phyloP scores from a whole-genome alignment of 441 rosid species.

The Francoa sonchifolia region DNA sequence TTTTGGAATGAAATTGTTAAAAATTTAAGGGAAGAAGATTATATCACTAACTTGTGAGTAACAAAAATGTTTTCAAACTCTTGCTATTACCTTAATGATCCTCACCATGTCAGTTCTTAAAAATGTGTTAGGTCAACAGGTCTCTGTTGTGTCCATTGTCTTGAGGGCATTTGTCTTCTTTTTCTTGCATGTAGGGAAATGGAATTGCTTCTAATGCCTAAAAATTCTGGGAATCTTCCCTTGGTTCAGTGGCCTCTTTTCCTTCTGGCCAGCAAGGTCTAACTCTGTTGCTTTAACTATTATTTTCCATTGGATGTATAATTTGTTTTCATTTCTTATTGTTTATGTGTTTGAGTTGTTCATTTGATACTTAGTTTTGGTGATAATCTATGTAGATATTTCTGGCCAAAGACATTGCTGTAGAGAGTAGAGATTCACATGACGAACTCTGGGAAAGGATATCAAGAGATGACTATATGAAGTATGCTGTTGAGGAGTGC shows the following conservation, averaged over 20 bases:
- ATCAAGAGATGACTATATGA: slow-evolving; percentile 81
- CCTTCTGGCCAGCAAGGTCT: slow-evolving; percentile 99
- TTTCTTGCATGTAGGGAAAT: slow-evolving; percentile 44
- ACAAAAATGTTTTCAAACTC: slow-evolving; percentile 1
- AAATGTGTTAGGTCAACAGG: too few relatives aligned
- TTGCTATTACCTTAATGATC: slow-evolving; percentile 8
- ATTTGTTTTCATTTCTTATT: slow-evolving; percentile 1
- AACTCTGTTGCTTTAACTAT: background rate
- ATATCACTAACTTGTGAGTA: slow-evolving; percentile 71
- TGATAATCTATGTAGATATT: slow-evolving; percentile 46
- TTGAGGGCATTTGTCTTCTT: slow-evolving; percentile 4
- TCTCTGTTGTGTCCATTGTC: background rate
- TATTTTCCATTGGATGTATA: background rate
- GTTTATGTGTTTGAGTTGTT: background rate
- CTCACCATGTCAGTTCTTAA: too few relatives aligned
- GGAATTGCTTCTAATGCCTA: slow-evolving; percentile 94
- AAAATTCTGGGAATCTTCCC: slow-evolving; percentile 71
- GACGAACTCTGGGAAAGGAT: slow-evolving; percentile 84
- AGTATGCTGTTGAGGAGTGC: slow-evolving; percentile 92
- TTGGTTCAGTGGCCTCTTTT: slow-evolving; percentile 99
- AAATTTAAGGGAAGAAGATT: slow-evolving; percentile 90
- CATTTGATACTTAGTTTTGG: background rate
- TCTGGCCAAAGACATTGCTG: slow-evolving; percentile 85
- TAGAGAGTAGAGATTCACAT: slow-evolving; percentile 54
- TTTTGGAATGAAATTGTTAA: slow-evolving; percentile 92